Evolutionary conservation across 495 filamentous ascomycete genomes (phyloP).

Genomic region (Neurospora terricola): DNA sequence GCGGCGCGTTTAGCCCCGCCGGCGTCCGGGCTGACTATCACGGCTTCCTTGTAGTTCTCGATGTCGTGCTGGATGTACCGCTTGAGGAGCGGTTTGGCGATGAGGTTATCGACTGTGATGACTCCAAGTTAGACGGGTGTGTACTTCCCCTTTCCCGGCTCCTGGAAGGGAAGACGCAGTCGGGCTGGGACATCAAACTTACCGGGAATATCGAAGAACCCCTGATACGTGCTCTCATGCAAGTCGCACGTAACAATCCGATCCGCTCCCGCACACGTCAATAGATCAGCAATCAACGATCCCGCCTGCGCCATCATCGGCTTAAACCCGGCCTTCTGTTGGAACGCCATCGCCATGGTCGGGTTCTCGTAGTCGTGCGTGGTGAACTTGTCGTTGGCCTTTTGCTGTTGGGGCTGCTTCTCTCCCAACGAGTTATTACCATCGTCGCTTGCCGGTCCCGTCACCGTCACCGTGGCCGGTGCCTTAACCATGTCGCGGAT

Average conservation of each 20-base stretch:
- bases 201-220: slow-evolving; percentile 88
- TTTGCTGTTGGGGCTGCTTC: slow-evolving; percentile 26
- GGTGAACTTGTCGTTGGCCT: slow-evolving; percentile 32
- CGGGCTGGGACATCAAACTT: neutral
- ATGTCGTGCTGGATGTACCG: slow-evolving; percentile 85
- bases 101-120: slow-evolving; percentile 72
- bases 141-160: neutral
- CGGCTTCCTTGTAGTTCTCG: slow-evolving; percentile 73
- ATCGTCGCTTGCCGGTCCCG: neutral
- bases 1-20: slow-evolving; percentile 95
- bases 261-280: slow-evolving; percentile 93
- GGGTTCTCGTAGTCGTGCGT: slow-evolving; percentile 50
- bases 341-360: slow-evolving; percentile 50
- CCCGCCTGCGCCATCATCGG: slow-evolving; percentile 98
- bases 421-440: neutral
- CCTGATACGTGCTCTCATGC: slow-evolving; percentile 43
- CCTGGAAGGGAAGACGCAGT: neutral
- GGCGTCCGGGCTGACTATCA: slow-evolving; percentile 93
- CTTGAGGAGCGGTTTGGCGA: slow-evolving; percentile 77
- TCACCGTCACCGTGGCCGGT: neutral
- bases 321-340: slow-evolving; percentile 85
- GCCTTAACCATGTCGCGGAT: neutral
- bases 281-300: slow-evolving; percentile 84
- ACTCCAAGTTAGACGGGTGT: neutral
- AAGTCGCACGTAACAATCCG: slow-evolving; percentile 34